Conservation (phyloP, 176 grass and related monocot genomes). For the Pontederia paniculata region DNA sequence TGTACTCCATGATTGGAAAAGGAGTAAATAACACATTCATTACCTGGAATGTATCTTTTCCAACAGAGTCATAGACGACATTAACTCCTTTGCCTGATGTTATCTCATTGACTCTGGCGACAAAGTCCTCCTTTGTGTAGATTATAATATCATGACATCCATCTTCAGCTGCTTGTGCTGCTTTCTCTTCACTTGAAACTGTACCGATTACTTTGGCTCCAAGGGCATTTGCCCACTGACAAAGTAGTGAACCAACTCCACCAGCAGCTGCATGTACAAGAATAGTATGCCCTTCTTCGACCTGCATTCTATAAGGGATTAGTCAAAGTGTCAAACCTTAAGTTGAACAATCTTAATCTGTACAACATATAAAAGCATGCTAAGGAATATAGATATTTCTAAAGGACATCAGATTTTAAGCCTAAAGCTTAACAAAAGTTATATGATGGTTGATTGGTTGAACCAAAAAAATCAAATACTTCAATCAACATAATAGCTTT, state of each 20-base stretch:
- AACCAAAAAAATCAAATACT: too few species aligned
- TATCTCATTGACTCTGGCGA: conserved; percentile 64
- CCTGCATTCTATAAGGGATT: conserved; percentile 25
- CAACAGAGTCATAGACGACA: conserved; percentile 87
- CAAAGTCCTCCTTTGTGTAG: conserved; percentile 72
- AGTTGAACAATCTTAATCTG: too few species aligned
- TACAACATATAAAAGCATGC: background rate
- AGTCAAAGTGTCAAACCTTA: background rate
- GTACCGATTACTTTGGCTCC: conserved; percentile 87
- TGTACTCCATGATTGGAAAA: background rate
- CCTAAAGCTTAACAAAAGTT: too few species aligned
- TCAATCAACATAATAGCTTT: too few species aligned
- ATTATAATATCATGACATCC: conserved; percentile 71
- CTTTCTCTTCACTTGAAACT: conserved; percentile 81
- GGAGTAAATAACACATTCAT: background rate
- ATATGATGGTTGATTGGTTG: too few species aligned
- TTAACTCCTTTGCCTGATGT: conserved; percentile 67
- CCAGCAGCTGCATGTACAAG: conserved; percentile 81
- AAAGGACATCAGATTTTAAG: too few species aligned
- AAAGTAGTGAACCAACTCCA: conserved; percentile 82
- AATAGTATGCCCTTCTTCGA: conserved; percentile 50
- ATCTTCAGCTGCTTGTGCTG: conserved; percentile 54
- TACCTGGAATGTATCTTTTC: conserved; percentile 89
- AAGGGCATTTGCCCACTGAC: conserved; percentile 83
- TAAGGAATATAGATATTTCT: background rate